Percentiles rank a stretch among this genome's conserved stretches.
phyloP scores from a whole-genome alignment of 2,329 filamentous ascomycete species.

The Fusarium sp. region DNA sequence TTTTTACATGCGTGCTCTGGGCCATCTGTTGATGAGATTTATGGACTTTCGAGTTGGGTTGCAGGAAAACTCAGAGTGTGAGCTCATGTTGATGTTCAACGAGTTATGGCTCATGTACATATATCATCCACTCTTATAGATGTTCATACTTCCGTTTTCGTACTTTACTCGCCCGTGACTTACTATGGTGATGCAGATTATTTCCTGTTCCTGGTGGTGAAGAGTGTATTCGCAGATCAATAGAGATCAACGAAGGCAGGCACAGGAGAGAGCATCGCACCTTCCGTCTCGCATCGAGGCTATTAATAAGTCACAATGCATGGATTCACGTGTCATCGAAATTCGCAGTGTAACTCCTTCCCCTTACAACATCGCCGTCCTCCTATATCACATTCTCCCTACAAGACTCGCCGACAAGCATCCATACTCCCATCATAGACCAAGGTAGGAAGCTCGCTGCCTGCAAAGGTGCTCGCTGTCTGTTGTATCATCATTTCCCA shows the following conservation, averaged over 20 bases:
- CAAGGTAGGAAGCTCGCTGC: constrained; percentile 9
- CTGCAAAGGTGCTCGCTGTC: constrained; percentile 2
- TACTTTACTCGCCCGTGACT: background rate
- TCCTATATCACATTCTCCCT: constrained; percentile 28
- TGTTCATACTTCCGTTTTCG: background rate
- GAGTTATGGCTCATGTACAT: constrained; percentile 1
- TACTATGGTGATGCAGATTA: background rate
- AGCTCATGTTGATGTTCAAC: background rate
- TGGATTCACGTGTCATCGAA: background rate
- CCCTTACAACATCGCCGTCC: constrained; percentile 10
- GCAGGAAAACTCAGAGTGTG: background rate
- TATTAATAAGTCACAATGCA: constrained; percentile 5
- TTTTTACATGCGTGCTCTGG: constrained; percentile 45
- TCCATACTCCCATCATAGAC: constrained; percentile 29
- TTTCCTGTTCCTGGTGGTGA: background rate
- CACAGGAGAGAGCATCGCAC: background rate
- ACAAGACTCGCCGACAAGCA: constrained; percentile 34
- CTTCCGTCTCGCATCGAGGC: background rate
- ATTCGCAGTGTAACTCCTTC: constrained; percentile 36
- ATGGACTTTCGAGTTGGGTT: background rate
- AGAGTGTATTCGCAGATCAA: background rate
- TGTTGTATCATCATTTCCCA: constrained; percentile 19
- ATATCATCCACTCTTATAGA: background rate
- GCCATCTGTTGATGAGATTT: constrained; percentile 49
- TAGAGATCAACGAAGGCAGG: background rate